phyloP scores from a whole-genome alignment of 768 basidiomycete genomes.

The Tubosaeta brunneosetosa region DNA sequence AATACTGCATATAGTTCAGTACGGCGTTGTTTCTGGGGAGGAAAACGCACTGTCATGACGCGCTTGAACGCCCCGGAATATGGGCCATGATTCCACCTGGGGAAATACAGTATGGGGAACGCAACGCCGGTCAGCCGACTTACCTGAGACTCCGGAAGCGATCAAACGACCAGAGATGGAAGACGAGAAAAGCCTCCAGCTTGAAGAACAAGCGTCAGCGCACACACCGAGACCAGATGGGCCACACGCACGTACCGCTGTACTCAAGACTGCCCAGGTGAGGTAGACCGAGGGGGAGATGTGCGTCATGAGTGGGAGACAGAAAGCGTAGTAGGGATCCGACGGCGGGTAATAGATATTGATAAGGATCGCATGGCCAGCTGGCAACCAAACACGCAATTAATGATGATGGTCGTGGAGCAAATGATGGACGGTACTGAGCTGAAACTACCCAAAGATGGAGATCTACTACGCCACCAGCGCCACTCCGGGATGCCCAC shows the following conservation, averaged over 20 bases:
- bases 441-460: background rate
- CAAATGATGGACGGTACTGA: background rate
- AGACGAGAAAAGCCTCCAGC: conserved; percentile 61
- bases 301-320: conserved; percentile 48
- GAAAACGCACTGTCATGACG: conserved; percentile 66
- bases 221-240: background rate
- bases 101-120: too few species aligned
- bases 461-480: too few species aligned
- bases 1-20: conserved; percentile 47
- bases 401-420: background rate
- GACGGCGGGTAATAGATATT: conserved; percentile 6
- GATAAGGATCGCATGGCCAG: background rate
- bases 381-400: background rate
- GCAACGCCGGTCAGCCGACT: background rate
- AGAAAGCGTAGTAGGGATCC: background rate
- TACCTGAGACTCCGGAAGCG: conserved; percentile 69
- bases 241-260: conserved; percentile 38
- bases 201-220: conserved; percentile 19
- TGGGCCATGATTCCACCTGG: conserved; percentile 67
- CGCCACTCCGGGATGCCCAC: conserved; percentile 22
- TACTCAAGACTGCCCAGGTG: conserved; percentile 56
- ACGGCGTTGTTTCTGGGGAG: background rate
- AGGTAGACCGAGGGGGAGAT: conserved; percentile 56
- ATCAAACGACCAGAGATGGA: conserved; percentile 79
- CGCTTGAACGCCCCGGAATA: conserved; percentile 77